Base-by-base conservation (phyloP, 2,329 filamentous ascomycete species). In the Aspergillus intermedius region DNA sequence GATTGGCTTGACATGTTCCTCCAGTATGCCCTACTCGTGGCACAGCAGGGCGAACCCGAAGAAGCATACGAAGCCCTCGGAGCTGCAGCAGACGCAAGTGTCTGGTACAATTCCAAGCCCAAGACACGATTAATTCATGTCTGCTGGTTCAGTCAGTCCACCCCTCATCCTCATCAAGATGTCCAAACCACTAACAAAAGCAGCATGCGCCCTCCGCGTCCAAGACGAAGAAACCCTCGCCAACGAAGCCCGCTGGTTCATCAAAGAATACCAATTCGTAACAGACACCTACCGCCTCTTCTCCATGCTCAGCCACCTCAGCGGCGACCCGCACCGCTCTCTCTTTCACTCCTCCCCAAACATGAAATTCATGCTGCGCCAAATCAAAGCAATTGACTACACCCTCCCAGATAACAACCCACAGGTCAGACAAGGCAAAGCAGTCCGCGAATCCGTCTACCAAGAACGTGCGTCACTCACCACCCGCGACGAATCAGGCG, bases 1-100 rank as follows among this genome's bases (percentile, higher is more conserved):
- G 79, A 83, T 42, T 98, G 93, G 93, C 78, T 96, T 3, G 87
- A 94, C 57, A 77, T 95, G 1, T 95, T 98, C 63, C 78, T 94
- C 32, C 87, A 93, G 60, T 94, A 94, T 63, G 87, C 90, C 3
- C 77, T 96, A 43, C 77, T 84, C 4, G 78, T 93, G 28, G 87
- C 90, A 6, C 79, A 82, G 39, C 73, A 77, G 17, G 83, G 83
- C 30, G 81, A 86, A 43, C 74, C 79, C 12, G 77, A 84, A 39
- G 84, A 88, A 53, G 84, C 88, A 45, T 96, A 95, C 65, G 82
- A 85, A 45, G 81, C 89, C 6, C 84, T 94, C 57, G 82, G 90
- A 52, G 82, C 86, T 5, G 88, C 88, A 1, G 78, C 84, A 44
- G 84, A 88, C 61, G 88, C 89, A 12, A 90, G 87, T 46, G 82